Base-by-base conservation (phyloP, 2,329 filamentous ascomycete species). In the Sodiomyces alkalinus region DNA sequence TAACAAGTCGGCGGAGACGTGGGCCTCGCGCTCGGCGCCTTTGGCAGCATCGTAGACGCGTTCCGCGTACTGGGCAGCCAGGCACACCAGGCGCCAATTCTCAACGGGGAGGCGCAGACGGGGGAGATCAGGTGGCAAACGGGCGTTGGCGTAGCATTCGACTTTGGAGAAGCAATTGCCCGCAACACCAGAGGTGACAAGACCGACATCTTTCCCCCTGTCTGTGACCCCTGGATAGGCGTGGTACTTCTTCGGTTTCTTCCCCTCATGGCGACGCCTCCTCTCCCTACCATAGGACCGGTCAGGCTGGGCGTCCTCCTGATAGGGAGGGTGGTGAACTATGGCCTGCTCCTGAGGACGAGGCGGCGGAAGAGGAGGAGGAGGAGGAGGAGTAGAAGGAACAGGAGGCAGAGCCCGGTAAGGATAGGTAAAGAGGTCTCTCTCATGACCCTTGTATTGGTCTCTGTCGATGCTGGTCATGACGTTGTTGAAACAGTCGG, bases 161-260 rank as follows among this genome's bases (percentile, higher is more conserved):
- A 82, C 78, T 48, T 90, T 92, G 10, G 73, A 64, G 40, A 85
- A 82, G 44, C n/a, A n/a, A n/a, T n/a, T n/a, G n/a, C n/a, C n/a
- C n/a, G n/a, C n/a, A n/a, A n/a, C n/a, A n/a, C n/a, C n/a, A 75
- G 73, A 35, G 27, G 24, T 17, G 27, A 17, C 4, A 17, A 29
- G 10, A 21, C n/a, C 6, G 26, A 12, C 19, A 28, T 9, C 15
- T 25, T 25, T 7, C 17, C 23, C 9, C 10, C 9, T 19, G 13
- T 25, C 13, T 32, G 37, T 28, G 12, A 38, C 3, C 21, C 26
- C 13, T 19, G 36, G 32, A 9, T 31, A n/a, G n/a, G n/a, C n/a
- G n/a, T n/a, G n/a, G n/a, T n/a, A n/a, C n/a, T n/a, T n/a, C n/a
- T n/a, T n/a, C n/a, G n/a, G n/a, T n/a, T n/a, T n/a, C n/a, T n/a